These are phyloP conservation scores for Naganishia vishniacii DNA, from an alignment of 768 basidiomycete species.

Conservation along the genomic window DNA sequence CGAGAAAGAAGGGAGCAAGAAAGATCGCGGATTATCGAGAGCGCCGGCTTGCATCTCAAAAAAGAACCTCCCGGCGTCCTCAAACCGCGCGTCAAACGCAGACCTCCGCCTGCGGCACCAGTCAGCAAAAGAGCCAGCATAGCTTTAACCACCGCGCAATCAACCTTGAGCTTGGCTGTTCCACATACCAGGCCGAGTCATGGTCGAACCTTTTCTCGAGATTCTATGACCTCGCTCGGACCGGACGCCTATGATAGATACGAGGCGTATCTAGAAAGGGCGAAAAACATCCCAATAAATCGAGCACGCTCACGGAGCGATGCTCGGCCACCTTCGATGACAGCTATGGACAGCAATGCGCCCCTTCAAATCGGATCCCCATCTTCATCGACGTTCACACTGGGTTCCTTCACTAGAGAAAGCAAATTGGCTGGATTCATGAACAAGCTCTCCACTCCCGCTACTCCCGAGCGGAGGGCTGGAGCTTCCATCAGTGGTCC, in stretches of 20 bases:
- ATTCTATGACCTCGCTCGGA: constrained; percentile 52
- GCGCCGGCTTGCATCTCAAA: constrained; percentile 77
- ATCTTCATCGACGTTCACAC: constrained; percentile 9
- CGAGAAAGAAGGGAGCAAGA: constrained; percentile 65
- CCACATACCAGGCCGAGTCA: constrained; percentile 8
- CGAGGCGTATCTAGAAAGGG: constrained; percentile 65
- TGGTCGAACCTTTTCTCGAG: constrained; percentile 26
- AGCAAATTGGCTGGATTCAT: constrained; percentile 25
- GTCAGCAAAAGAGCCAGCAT: constrained; percentile 45
- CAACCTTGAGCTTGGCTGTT: constrained; percentile 32
- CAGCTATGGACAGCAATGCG: neutral
- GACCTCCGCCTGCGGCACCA: constrained; percentile 41
- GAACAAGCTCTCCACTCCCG: constrained; percentile 17
- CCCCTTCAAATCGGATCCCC: constrained; percentile 15
- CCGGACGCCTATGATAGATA: constrained; percentile 88
- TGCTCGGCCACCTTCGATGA: constrained; percentile 55
- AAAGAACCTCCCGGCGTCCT: constrained; percentile 55
- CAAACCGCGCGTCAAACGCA: constrained; percentile 29
- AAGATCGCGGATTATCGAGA: constrained; percentile 74
- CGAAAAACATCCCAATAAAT: constrained; percentile 25
- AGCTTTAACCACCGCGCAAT: constrained; percentile 46
- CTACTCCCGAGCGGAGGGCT: constrained; percentile 14
- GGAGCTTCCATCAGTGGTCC: constrained; percentile 63
- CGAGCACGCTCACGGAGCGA: constrained; percentile 30
- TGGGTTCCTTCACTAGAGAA: constrained; percentile 3